These are phyloP conservation scores for Pseudonitzschia pungens DNA, from an alignment of 108 stramenopile species.

Conservation along the genomic window DNA sequence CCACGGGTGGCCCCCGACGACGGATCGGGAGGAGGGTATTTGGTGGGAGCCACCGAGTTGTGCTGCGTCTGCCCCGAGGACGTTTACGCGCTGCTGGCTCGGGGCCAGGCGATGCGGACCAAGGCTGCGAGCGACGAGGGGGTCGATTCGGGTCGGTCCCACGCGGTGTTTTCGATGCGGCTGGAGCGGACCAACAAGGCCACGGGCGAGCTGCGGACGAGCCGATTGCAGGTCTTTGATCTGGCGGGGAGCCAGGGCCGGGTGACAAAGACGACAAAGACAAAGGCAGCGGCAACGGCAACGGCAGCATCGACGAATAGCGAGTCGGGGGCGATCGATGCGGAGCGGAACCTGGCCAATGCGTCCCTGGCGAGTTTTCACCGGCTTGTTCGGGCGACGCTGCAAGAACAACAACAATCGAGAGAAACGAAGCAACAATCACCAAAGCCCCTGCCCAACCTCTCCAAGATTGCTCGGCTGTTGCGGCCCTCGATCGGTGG, in stretches of 20 bases:
- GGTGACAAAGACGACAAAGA: background rate
- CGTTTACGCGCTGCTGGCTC: constrained; percentile 62
- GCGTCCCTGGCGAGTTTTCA: constrained; percentile 72
- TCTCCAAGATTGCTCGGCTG: constrained; percentile 81
- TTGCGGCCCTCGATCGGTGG: constrained; percentile 87
- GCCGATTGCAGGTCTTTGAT: constrained; percentile 78
- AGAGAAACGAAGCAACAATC: constrained; percentile 10
- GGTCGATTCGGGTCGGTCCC: constrained; percentile 81
- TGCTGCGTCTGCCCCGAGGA: constrained; percentile 75
- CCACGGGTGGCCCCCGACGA: background rate
- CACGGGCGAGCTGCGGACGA: constrained; percentile 45
- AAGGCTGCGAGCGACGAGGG: constrained; percentile 78
- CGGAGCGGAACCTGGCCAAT: constrained; percentile 80
- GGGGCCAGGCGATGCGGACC: constrained; percentile 78
- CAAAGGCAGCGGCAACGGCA: constrained; percentile 23
- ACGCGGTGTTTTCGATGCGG: constrained; percentile 75
- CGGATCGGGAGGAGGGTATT: background rate
- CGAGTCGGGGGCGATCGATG: constrained; percentile 21
- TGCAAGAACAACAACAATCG: constrained; percentile 46
- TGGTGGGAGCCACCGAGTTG: constrained; percentile 51
- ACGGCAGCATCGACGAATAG: background rate
- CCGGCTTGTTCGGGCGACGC: constrained; percentile 67
- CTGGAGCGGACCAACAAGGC: constrained; percentile 59
- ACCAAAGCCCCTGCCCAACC: constrained; percentile 18
- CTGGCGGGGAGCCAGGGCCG: constrained; percentile 78